Evolutionary conservation across 805 yeast genomes (phyloP), one percentile per base, ranked within the genome.

Genomic region (Ogataea nonfermentans): DNA sequence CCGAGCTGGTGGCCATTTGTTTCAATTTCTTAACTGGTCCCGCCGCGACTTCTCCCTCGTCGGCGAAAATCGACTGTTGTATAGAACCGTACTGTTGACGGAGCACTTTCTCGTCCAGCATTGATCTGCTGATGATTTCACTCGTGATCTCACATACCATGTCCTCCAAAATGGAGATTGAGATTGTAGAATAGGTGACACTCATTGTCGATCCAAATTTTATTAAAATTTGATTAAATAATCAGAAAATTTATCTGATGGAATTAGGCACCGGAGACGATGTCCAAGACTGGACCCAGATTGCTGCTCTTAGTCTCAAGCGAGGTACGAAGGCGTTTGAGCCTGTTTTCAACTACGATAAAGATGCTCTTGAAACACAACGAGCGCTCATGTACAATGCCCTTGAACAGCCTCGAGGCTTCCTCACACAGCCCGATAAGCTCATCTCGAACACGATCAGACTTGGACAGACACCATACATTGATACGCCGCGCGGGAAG

Each of bases 301-400:
- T 68, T 32, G 53, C 62, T 4, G 55, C 53, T 35, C 31, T 64
- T 9, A 42, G 56, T 22, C 52, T 49, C 4, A 83, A 79, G 48
- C 66, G 91, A 44, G 95, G 96, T 2, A 89, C 79, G 41, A 90
- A 90, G 57, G 95, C 86, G 49, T 84, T 79, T 49, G 95, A 80
- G 44, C 95, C 95, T 0, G 35, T 62, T 6, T 16, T 44, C 3
- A 42, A 44, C 2, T 64, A 64, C 40, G 69, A 65, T 43, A 41
- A 35, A 9, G 40, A 40, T 14, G 48, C 52, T 12, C 66, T 90
- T 4, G 62, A 65, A 9, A 67, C 67, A 17, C 78, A 91, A 9
- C 66, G 85, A 37, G 62, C 73, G 22, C 79, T 82, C 20, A 89
- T 90, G 95, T 87, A 76, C 54, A 64, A 67, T 3, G 90, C 95